phyloP scores from a whole-genome alignment of 2,329 filamentous ascomycete genomes.

The Penicillium sumatraense region DNA sequence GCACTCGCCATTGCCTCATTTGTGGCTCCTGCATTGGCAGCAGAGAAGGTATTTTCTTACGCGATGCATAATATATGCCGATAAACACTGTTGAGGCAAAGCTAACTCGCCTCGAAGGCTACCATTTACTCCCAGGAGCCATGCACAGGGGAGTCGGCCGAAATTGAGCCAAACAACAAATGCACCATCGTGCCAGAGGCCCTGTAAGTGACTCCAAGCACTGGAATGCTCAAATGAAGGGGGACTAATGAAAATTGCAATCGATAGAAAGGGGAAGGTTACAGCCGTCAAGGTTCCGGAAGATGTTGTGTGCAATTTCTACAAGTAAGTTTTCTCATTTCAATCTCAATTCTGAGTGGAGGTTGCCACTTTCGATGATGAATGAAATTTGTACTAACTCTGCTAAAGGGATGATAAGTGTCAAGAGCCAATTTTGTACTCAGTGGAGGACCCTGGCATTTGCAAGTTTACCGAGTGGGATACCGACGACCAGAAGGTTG shows the following conservation, averaged over 20 bases:
- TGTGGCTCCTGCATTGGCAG: background rate
- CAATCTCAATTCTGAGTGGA: background rate
- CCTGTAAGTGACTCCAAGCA: background rate
- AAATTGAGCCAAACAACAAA: background rate
- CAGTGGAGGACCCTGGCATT: background rate
- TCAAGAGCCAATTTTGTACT: background rate
- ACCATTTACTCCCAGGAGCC: background rate
- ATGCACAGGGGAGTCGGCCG: background rate
- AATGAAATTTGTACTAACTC: background rate
- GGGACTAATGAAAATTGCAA: background rate
- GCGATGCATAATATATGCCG: background rate
- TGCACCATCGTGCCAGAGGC: background rate
- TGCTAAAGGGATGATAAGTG: background rate
- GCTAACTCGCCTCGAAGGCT: background rate
- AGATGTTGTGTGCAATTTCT: constrained; percentile 1
- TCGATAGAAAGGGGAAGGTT: background rate
- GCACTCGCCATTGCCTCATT: background rate
- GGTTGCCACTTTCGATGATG: background rate
- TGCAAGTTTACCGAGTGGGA: constrained; percentile 1
- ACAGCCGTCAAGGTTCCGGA: background rate
- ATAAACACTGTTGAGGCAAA: background rate
- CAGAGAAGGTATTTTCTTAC: background rate
- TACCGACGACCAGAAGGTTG: background rate
- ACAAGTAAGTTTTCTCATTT: background rate
- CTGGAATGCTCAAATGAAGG: background rate